phyloP scores from a whole-genome alignment of 2,329 filamentous ascomycete genomes.

The Fusarium avenaceum region DNA sequence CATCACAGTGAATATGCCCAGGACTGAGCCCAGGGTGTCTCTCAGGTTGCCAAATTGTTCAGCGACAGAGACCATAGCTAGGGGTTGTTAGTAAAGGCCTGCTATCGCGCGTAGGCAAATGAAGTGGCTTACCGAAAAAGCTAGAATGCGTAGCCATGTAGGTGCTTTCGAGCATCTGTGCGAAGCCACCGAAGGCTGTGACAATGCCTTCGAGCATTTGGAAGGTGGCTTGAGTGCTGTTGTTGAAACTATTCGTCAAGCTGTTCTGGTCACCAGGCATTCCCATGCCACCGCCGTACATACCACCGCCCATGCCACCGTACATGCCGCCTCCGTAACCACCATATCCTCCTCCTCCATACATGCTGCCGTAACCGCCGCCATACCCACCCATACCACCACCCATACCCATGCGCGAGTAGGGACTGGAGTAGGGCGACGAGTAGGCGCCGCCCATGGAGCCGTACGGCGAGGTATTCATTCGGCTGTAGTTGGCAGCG shows the following conservation, averaged over 20 bases:
- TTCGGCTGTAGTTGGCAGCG: conserved; percentile 81
- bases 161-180: conserved; percentile 99
- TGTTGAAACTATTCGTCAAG: conserved; percentile 93
- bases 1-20: conserved; percentile 96
- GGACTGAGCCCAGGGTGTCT: conserved; percentile 90
- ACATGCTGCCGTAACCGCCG: conserved; percentile 36
- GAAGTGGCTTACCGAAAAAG: conserved; percentile 83
- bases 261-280: conserved; percentile 89
- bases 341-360: conserved; percentile 51
- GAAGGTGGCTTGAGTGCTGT: conserved; percentile 96
- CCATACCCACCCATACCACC: conserved; percentile 32
- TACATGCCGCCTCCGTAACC: conserved; percentile 60
- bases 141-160: conserved; percentile 99
- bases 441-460: conserved; percentile 60
- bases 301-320: conserved; percentile 58
- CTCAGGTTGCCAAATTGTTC: conserved; percentile 96
- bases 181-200: conserved; percentile 95
- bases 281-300: conserved; percentile 61
- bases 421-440: conserved; percentile 58
- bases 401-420: conserved; percentile 58
- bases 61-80: conserved; percentile 97
- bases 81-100: conserved; percentile 19
- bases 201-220: conserved; percentile 99
- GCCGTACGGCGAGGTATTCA: conserved; percentile 67
- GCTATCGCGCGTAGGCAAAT: too few species aligned